Conservation (phyloP, 169 alveolate genomes). For the Blepharisma undulans region DNA sequence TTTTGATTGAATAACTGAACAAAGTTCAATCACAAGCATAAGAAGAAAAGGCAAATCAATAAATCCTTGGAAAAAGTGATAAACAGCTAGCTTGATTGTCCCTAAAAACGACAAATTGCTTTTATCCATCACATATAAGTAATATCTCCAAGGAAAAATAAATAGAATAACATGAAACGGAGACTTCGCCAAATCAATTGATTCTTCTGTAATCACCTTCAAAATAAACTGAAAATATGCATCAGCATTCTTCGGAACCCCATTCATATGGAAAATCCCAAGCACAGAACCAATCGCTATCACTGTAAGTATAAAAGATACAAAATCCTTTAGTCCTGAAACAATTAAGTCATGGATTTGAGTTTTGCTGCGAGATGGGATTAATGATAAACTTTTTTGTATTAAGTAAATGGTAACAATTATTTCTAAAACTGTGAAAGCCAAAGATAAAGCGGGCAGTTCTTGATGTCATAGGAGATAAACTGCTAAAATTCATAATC, state of each 20-base stretch:
- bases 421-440: neutral
- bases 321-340: neutral
- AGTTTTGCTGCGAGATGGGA: neutral
- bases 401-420: neutral
- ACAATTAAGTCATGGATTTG: neutral
- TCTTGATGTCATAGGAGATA: neutral
- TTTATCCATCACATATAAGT: neutral
- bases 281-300: neutral
- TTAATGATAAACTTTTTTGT: neutral
- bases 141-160: neutral
- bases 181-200: neutral
- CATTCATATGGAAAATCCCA: neutral
- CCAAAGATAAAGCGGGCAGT: neutral
- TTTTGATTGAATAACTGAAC: neutral
- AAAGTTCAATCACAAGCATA: neutral
- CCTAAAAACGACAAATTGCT: neutral
- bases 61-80: neutral
- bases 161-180: neutral
- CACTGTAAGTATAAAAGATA: neutral
- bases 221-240: neutral
- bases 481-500: neutral
- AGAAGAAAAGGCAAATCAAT: neutral
- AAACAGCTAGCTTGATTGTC: neutral
- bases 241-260: constrained; percentile 3
- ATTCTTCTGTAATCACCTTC: neutral